Percentiles rank a stretch among this genome's conserved stretches.
Evolutionary conservation across 805 yeast species (phyloP).

Genomic region (Kazachstania martiniae): DNA sequence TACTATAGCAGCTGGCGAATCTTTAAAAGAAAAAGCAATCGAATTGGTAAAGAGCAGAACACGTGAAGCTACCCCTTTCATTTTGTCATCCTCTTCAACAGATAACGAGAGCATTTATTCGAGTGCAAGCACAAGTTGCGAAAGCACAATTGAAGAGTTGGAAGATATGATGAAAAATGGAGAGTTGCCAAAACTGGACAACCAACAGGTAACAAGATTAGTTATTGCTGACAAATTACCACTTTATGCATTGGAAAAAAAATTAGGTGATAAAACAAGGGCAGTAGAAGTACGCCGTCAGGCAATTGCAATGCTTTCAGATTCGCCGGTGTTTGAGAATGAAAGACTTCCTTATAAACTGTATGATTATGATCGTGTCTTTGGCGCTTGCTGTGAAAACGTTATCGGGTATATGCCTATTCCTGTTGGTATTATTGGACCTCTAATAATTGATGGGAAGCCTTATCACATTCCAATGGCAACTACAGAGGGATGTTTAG

Average conservation of each 20-base stretch:
- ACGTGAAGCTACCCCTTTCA: conserved; percentile 2
- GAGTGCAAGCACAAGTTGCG: conserved; percentile 11
- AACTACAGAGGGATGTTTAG: conserved; percentile 97
- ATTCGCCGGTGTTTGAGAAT: conserved; percentile 67
- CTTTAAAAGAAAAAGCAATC: neutral
- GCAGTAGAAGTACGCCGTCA: conserved; percentile 91
- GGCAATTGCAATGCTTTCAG: conserved; percentile 76
- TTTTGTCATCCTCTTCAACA: conserved; percentile 5
- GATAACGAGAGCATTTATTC: conserved; percentile 27
- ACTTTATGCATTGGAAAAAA: conserved; percentile 87
- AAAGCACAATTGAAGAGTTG: conserved; percentile 57
- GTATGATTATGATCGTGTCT: conserved; percentile 90
- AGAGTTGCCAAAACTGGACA: conserved; percentile 47
- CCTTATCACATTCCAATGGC: conserved; percentile 96
- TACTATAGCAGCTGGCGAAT: too few species aligned
- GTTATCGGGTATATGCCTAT: conserved; percentile 94
- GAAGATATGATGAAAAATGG: conserved; percentile 59
- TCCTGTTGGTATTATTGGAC: conserved; percentile 98
- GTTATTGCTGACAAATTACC: conserved; percentile 75
- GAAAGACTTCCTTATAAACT: conserved; percentile 64
- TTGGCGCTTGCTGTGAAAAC: conserved; percentile 98
- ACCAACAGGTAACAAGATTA: conserved; percentile 65
- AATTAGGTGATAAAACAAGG: conserved; percentile 75
- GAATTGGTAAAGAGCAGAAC: neutral
- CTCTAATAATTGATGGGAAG: conserved; percentile 79